phyloP scores from a whole-genome alignment of 2,329 filamentous ascomycete genomes.

The Alternaria infectoria region DNA sequence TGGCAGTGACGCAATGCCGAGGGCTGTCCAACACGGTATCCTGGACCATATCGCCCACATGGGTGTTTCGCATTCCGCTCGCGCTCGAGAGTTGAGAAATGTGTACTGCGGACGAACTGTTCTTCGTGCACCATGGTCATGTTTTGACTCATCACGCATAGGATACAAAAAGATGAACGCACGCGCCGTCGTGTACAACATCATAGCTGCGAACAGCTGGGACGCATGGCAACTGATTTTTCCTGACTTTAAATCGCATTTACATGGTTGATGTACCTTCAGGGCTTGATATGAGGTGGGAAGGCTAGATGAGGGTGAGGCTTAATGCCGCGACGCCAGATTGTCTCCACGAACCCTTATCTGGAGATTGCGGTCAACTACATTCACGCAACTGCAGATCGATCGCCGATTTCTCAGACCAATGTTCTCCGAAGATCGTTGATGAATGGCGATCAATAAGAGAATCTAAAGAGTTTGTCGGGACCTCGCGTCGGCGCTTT shows the following conservation, averaged over 20 bases:
- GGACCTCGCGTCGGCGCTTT: neutral
- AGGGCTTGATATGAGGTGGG: neutral
- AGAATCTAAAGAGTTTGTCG: neutral
- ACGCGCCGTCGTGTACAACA: neutral
- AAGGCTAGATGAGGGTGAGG: neutral
- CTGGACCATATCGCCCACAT: neutral
- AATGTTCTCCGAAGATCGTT: neutral
- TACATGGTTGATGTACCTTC: neutral
- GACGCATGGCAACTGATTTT: neutral
- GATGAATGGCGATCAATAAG: neutral
- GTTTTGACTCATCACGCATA: neutral
- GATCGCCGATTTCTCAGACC: neutral
- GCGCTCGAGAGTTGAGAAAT: neutral
- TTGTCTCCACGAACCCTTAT: neutral
- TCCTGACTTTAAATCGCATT: neutral
- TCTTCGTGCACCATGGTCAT: neutral
- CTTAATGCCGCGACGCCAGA: neutral
- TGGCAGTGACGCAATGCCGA: slow-evolving; percentile 10
- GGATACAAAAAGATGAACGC: neutral
- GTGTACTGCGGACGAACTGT: neutral
- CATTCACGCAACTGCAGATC: neutral
- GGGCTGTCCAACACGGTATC: slow-evolving; percentile 5
- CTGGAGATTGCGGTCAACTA: neutral
- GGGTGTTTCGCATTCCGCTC: neutral
- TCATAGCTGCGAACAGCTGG: neutral